Base-by-base conservation (phyloP, 2,329 filamentous ascomycete species). In the Aspergillus brasiliensis region DNA sequence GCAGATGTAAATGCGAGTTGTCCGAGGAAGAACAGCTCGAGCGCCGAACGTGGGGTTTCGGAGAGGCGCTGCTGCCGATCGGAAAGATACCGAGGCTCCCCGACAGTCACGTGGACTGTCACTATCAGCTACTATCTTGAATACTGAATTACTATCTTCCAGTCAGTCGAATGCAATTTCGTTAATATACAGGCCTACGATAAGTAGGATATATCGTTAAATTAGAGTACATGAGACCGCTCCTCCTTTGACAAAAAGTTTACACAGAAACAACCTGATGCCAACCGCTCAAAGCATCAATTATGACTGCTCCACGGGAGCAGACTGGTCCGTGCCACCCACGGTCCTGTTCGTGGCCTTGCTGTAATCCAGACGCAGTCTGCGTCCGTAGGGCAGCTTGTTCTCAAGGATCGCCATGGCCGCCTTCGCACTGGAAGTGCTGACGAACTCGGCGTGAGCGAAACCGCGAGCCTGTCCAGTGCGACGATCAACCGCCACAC, bases 401-500 rank as follows among this genome's bases (percentile, higher is more conserved):
- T 78, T 76, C 55, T 75, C 65, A 40, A 96, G 79, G 13, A 80
- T 65, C 57, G 86, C 83, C 68, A 80, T 80, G 0, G 85, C 92
- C 62, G 78, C 80, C 57, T 78, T 69, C n/a, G 91, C 91, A 62
- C 86, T 86, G 63, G 87, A 83, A 40, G 88, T 73, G 67, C 90
- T 86, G 46, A 84, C 71, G 75, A 96, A 96, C 72, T 96, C 91
- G 51, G 88, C 89, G 73, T 96, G 92, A 19, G 89, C 90, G 73
- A 95, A 96, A 62, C 92, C 92, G 73, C 91, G 84, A 38, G 90
- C 90, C 78, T 90, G 88, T 48, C 92, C 92, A 6, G 90, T 92
- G 65, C 87, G 83, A 68, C 90, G 86, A 77, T 96, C 91, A 68
- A 95, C 89, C 54, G 92, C 90, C 58, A 96, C 88, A 62, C 92